Base-by-base conservation (phyloP, 306 rosid genomes). In the Erythrophleum fordii region DNA sequence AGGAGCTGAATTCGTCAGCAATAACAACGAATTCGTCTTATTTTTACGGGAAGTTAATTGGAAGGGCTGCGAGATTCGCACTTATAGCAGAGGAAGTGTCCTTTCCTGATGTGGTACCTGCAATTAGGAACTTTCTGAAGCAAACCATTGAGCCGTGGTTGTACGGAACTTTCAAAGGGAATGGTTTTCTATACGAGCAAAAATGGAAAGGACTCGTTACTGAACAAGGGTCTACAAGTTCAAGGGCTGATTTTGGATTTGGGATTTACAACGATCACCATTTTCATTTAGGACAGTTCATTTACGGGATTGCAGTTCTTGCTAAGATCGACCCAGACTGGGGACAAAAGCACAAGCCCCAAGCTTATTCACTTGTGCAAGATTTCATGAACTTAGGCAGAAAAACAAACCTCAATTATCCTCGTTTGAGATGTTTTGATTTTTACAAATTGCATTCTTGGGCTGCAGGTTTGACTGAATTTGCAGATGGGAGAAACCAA, bases 191-290 rank as follows among this genome's bases (percentile, higher is more conserved):
- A 17, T 81, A 86, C 65, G 99, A 95, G 64, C 14, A 72, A 16
- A 85, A 88, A 84, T 95, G 99, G 99, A 93, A 97, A 35, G 99
- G 99, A 8, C 81, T 95, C 79, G 45, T 95, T 2, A 93, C 97
- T 6, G 82, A 89, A 80, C 95, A 90, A 88, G 97, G 99, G 12
- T 79, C 94, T 20, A 13, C 29, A 6, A 93, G 86, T 82, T 48
- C 93, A 6, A 87, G 86, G 3, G 96, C 91, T 6, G 99, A 95
- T 85, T 95, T 95, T 1, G 97, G 97, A 51, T 95, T 95, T 65
- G 97, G 97, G 62, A 22, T 93, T 10, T 95, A 90, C 51, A 86
- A 93, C 76, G 95, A 91, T 80, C 99, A 95, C 46, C 99, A 93
- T 88, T 91, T 69, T 56, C 97, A 95, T 80, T 66, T 95, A 66